A percentile compares a stretch with the other conserved stretches of the same genome.
Conservation (phyloP, 192 early-diverging fungal species). For the Coemansia sp. region DNA sequence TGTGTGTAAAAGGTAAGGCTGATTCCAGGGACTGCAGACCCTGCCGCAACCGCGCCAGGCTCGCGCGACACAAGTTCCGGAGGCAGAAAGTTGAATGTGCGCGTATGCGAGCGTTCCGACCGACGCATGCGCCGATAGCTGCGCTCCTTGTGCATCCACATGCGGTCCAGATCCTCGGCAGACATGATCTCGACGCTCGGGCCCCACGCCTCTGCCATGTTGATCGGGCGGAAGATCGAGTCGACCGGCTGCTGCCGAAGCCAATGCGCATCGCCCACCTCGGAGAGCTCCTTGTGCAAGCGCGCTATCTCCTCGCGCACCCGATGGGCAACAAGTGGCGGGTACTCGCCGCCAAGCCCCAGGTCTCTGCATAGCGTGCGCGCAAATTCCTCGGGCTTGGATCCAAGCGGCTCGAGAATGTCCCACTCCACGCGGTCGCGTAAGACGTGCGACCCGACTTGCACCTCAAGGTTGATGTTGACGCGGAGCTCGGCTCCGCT, state of each 20-base stretch:
- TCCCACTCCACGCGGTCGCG: conserved; percentile 96
- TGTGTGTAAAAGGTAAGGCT: conserved; percentile 51
- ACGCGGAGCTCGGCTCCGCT: conserved; percentile 49
- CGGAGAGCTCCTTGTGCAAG: conserved; percentile 41
- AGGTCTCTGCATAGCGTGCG: conserved; percentile 46
- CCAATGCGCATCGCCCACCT: conserved; percentile 53
- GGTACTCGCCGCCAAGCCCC: conserved; percentile 54
- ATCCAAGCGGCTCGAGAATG: conserved; percentile 57
- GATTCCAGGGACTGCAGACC: conserved; percentile 33
- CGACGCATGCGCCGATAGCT: conserved; percentile 52
- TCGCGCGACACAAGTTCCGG: conserved; percentile 39
- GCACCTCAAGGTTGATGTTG: conserved; percentile 72
- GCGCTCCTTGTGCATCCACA: conserved; percentile 57
- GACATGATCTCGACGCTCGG: conserved; percentile 56
- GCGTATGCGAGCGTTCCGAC: conserved; percentile 47
- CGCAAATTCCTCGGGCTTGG: conserved; percentile 54
- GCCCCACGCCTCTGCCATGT: conserved; percentile 49
- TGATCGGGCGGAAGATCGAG: conserved; percentile 42
- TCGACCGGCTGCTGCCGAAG: conserved; percentile 50
- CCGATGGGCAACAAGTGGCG: conserved; percentile 53
- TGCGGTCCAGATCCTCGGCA: conserved; percentile 51
- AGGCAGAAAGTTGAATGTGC: conserved; percentile 54
- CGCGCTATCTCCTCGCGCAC: conserved; percentile 52
- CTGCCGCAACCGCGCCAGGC: conserved; percentile 12
- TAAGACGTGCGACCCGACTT: conserved; percentile 78